Evolutionary conservation across 768 basidiomycete genomes (phyloP), one percentile per base, ranked within the genome.

Genomic region (Hypholoma fasciculare): DNA sequence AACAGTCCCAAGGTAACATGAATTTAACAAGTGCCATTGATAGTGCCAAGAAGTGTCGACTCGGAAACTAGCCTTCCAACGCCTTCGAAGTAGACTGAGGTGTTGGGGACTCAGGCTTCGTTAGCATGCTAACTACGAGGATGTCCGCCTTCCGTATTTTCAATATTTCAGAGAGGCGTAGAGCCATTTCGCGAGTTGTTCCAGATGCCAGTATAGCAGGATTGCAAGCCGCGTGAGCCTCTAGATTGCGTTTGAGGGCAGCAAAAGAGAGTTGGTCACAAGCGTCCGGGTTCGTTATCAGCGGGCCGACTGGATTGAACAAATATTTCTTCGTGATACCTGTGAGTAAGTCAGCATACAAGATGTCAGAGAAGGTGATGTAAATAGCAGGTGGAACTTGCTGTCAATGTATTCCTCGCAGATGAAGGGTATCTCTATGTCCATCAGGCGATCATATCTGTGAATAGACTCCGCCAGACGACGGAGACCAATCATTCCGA

Each of bases 401-500:
- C 87, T 71, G 52, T 82, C 72, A 30, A 90, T 66, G 63, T 88
- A 87, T 1, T 64, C 58, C 52, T 83, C 80, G 63, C 86, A 88
- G 7, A 62, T 63, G 13, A 68, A 69, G 17, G 88, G 86, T 37
- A 86, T 77, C 63, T 85, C 81, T 53, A 88, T 70, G 57, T 80
- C 77, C 49, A 86, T 73, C 17, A 72, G 56, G 5, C 79, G 75
- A 13, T 70, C 66, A 23, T 78, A 75, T 37, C 68, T 61, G 52
- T 69, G 58, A 43, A 82, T 73, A 7, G 62, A 61, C 11, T 63
- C 61, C 0, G 80, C 80, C 23, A 88, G 71, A 9, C 74, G 76
- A 27, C 87, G 81, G 27, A 89, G 69, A 2, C 88, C 88, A 2
- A 68, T 66, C 80, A 89, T 88, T 30, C 73, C 72, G 57, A 89